phyloP scores from a whole-genome alignment of 2,329 filamentous ascomycete genomes.

The Daldinia sp. region DNA sequence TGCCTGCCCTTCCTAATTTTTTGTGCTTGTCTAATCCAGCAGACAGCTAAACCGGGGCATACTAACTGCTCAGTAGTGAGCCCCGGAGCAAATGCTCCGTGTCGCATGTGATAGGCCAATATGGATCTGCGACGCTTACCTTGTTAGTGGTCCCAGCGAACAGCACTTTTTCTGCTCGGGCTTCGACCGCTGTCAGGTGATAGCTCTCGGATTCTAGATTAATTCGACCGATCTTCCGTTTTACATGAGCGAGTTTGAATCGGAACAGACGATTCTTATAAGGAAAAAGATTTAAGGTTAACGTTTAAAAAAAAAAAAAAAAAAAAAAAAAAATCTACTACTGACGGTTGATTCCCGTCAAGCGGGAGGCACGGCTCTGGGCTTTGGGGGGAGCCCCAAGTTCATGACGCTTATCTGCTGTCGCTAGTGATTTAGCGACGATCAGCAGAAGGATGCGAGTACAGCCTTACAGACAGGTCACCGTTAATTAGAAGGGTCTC shows the following conservation, averaged over 20 bases:
- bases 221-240: conserved; percentile 25
- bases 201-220: conserved; percentile 35
- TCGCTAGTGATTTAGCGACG: conserved; percentile 19
- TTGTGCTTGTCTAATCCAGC: conserved; percentile 34
- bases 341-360: conserved; percentile 2
- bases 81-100: conserved; percentile 49
- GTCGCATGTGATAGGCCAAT: conserved; percentile 45
- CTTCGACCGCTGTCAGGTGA: conserved; percentile 34
- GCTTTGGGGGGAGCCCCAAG: conserved; percentile 3
- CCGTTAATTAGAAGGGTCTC: conserved; percentile 1
- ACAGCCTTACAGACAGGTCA: conserved; percentile 23
- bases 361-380: not conserved
- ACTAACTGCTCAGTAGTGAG: conserved; percentile 35
- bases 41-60: conserved; percentile 34
- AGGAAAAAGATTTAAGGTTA: conserved; percentile 12
- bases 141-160: conserved; percentile 38
- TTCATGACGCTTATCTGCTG: conserved; percentile 31
- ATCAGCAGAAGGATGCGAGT: conserved; percentile 25
- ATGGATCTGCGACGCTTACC: conserved; percentile 41
- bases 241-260: conserved; percentile 19
- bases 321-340: not conserved
- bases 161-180: conserved; percentile 22
- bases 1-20: conserved; percentile 39
- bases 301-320: not conserved
- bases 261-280: conserved; percentile 8